Base-by-base conservation (phyloP, 306 rosid genomes). In the Fragaria ananassa region DNA sequence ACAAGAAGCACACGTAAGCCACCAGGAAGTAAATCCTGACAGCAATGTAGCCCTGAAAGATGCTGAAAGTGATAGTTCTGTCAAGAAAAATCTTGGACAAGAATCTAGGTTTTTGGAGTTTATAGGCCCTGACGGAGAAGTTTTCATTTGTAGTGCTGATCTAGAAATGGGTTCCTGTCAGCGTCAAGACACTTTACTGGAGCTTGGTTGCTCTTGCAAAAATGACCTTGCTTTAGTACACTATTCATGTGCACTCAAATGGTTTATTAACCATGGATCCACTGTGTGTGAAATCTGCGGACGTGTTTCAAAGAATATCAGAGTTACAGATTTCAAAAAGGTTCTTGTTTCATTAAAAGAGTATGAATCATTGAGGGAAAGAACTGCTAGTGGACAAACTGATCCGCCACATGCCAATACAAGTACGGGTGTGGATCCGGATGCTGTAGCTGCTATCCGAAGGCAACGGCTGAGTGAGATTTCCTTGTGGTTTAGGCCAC, bases 221-320 rank as follows among this genome's bases (percentile, higher is more conserved):
- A 90, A 84, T 81, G 99, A 95, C 81, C 96, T 95, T 74, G 99
- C 92, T 77, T 76, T 91, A 58, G 97, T 92, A 68, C 99, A 95
- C 78, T 95, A 95, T 71, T 91, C 97, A 7, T 95, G 99, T 81
- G 99, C 99, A 37, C 91, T 95, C 46, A 95, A 95, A 78, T 95
- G 99, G 99, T 95, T 95, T 83, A 82, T 95, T 70, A 95, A 87
- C 80, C 99, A 92, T 83, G 99, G 99, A 83, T 92, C 97, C 73
- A 92, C 90, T 8, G 73, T 90, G 62, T 95, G 99, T 86, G 99
- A 95, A 88, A 95, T 95, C 69, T 95, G 97, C 62, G 97, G 97
- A 74, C 75, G 78, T 70, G 41, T 74, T 60, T 95, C 99, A 18
- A 88, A 88, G 83, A 92, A 92, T 87, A 90, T 95, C 82, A 88